Percentiles rank a stretch among this genome's conserved stretches.
phyloP scores from a whole-genome alignment of 2,329 filamentous ascomycete genomes.

The Tricladium varicosporioides region DNA sequence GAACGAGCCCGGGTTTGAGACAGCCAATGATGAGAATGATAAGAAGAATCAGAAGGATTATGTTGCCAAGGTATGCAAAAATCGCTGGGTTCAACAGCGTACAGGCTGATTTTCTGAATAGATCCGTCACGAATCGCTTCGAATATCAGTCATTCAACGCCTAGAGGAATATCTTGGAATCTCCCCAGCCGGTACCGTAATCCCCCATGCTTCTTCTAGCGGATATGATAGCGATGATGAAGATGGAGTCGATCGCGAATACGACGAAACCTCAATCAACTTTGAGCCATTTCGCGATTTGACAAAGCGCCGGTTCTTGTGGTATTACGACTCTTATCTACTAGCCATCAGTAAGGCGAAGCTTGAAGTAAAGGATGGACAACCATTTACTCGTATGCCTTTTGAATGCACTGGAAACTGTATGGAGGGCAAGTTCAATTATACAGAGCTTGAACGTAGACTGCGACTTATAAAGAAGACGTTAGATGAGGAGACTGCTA shows the following conservation, averaged over 20 bases:
- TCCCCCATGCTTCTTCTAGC: slow-evolving; percentile 33
- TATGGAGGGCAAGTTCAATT: slow-evolving; percentile 88
- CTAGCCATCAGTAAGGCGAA: slow-evolving; percentile 65
- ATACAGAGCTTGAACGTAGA: slow-evolving; percentile 68
- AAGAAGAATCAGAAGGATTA: slow-evolving; percentile 74
- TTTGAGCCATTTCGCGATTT: slow-evolving; percentile 90
- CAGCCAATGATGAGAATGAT: slow-evolving; percentile 64
- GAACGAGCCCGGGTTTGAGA: slow-evolving; percentile 92
- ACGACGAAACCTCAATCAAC: slow-evolving; percentile 50
- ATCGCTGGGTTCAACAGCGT: too few species aligned
- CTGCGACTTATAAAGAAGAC: slow-evolving; percentile 66
- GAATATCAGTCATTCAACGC: slow-evolving; percentile 81
- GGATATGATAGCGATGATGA: slow-evolving; percentile 45
- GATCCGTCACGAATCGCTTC: slow-evolving; percentile 88
- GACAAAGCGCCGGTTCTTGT: slow-evolving; percentile 87
- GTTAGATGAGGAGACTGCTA: slow-evolving; percentile 67
- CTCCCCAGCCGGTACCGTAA: slow-evolving; percentile 44
- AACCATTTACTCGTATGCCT: slow-evolving; percentile 75
- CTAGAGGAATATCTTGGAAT: slow-evolving; percentile 78
- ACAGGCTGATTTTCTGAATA: slow-evolving; percentile 35
- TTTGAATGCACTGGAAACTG: slow-evolving; percentile 76
- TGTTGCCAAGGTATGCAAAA: slow-evolving; percentile 64
- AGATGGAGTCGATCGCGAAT: slow-evolving; percentile 40
- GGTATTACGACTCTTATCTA: slow-evolving; percentile 92
- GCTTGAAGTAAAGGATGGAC: slow-evolving; percentile 60